These are phyloP conservation scores for Cladosporium sp. DNA, from an alignment of 2,329 filamentous ascomycete species.

Conservation along the genomic window DNA sequence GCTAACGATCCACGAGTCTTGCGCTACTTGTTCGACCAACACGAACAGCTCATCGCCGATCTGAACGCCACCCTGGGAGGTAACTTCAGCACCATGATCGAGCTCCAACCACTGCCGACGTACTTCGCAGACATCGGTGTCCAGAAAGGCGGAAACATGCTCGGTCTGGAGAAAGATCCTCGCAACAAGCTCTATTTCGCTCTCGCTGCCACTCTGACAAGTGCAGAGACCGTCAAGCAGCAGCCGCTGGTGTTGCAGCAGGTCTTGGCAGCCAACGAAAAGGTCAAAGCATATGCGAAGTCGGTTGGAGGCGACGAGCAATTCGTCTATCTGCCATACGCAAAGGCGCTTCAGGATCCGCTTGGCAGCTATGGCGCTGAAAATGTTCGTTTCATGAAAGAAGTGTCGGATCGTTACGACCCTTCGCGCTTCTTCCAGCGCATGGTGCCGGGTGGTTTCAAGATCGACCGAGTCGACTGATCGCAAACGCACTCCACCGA, in stretches of 20 bases:
- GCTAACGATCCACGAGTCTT: background rate
- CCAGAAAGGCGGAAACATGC: constrained; percentile 1
- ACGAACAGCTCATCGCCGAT: background rate
- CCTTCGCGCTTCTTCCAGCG: constrained; percentile 7
- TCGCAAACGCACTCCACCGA: background rate
- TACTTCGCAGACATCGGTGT: background rate
- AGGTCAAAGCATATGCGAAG: background rate
- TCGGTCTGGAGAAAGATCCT: constrained; percentile 2
- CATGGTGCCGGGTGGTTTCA: constrained; percentile 35
- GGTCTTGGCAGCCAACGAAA: background rate
- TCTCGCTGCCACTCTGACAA: background rate
- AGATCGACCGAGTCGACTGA: constrained; percentile 15
- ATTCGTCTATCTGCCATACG: constrained; percentile 34
- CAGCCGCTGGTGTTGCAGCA: background rate
- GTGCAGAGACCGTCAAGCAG: background rate
- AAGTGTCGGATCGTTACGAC: constrained; percentile 1
- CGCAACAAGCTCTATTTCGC: constrained; percentile 5
- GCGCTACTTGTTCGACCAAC: background rate
- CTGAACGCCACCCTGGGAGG: background rate
- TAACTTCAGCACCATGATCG: constrained; percentile 4
- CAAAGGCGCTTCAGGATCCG: constrained; percentile 33
- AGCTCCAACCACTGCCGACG: background rate
- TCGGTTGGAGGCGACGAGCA: constrained; percentile 8
- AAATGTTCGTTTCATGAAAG: constrained; percentile 6
- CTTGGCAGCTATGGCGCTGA: constrained; percentile 25